phyloP scores from a whole-genome alignment of 176 grass and related monocot genomes.

The Oryza punctata region DNA sequence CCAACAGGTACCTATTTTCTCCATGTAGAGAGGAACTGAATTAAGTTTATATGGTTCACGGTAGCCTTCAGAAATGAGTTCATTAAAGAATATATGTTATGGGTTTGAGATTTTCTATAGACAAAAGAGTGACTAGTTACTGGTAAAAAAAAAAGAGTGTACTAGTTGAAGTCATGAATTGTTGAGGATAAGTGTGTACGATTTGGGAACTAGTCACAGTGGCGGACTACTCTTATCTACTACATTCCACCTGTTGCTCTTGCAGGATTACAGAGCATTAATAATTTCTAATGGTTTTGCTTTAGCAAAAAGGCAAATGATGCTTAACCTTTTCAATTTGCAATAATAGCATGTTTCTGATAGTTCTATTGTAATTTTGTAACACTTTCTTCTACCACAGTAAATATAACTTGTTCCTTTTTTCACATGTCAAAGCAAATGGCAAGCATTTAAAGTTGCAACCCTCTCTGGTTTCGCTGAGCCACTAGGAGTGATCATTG shows the following conservation, averaged over 20 bases:
- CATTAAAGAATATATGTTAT: neutral
- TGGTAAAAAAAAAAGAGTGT: neutral
- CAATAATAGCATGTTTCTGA: constrained; percentile 3
- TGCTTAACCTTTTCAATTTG: constrained; percentile 17
- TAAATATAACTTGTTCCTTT: neutral
- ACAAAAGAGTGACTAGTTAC: neutral
- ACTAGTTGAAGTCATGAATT: constrained; percentile 17
- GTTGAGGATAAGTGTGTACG: neutral
- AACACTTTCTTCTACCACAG: neutral
- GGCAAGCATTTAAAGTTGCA: constrained; percentile 78
- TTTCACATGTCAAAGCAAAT: constrained; percentile 68
- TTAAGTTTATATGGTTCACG: constrained; percentile 5
- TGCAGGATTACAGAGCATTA: neutral
- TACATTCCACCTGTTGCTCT: neutral
- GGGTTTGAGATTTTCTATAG: constrained; percentile 6
- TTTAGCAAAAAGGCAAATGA: neutral
- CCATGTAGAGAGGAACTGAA: constrained; percentile 24
- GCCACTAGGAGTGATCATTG: constrained; percentile 75
- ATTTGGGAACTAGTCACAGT: constrained; percentile 7
- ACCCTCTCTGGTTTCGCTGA: constrained; percentile 80
- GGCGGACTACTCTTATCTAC: neutral
- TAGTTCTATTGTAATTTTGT: constrained; percentile 4
- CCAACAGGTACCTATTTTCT: constrained; percentile 66
- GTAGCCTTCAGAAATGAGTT: neutral
- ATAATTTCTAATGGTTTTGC: neutral